Percentiles rank a stretch among this genome's conserved stretches.
Evolutionary conservation across 805 yeast species (phyloP).

Genomic region (Isabelozyma heimii): DNA sequence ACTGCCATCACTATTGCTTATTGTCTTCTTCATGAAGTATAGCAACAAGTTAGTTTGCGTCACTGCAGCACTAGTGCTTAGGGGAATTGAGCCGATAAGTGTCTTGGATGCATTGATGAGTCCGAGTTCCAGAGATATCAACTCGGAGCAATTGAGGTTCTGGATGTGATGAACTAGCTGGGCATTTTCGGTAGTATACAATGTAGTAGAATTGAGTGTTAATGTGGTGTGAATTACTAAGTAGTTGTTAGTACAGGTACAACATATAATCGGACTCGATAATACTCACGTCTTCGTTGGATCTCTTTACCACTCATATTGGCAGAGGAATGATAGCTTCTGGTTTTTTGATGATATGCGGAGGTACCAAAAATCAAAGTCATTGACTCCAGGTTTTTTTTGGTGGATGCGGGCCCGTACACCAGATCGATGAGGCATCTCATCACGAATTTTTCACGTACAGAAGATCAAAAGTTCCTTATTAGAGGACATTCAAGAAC

Average conservation of each 20-base stretch:
- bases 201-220: conserved; percentile 55
- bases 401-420: background rate
- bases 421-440: background rate
- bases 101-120: conserved; percentile 48
- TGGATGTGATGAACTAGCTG: conserved; percentile 38
- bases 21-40: conserved; percentile 48
- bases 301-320: conserved; percentile 17
- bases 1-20: conserved; percentile 40
- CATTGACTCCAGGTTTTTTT: background rate
- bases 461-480: too few species aligned
- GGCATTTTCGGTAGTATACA: conserved; percentile 55
- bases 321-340: background rate
- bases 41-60: conserved; percentile 31
- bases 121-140: conserved; percentile 53
- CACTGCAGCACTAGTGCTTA: conserved; percentile 19
- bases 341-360: background rate
- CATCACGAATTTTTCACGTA: background rate
- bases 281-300: conserved; percentile 22
- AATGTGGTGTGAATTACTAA: conserved; percentile 47
- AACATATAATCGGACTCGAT: background rate
- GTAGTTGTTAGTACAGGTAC: conserved; percentile 9
- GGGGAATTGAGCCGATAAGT: conserved; percentile 36
- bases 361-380: too few species aligned
- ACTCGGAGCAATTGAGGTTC: conserved; percentile 51
- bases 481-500: too few species aligned